phyloP scores from a whole-genome alignment of 139 green algal species.

The Ettlia oleoabundans region DNA sequence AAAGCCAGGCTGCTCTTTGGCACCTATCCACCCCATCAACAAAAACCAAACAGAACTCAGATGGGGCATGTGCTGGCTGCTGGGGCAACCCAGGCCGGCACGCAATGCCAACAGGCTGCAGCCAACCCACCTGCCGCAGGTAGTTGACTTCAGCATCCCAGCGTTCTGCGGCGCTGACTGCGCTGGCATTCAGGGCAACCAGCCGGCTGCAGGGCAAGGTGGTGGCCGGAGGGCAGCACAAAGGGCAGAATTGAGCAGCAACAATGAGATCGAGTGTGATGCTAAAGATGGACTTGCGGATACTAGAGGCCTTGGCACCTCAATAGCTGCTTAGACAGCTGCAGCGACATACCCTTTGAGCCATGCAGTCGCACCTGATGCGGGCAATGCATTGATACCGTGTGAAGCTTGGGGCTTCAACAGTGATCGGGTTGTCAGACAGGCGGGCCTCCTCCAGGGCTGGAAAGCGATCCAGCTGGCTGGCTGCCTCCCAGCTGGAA shows the following conservation, averaged over 20 bases:
- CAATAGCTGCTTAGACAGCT: no score
- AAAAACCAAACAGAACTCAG: no score
- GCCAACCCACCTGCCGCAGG: conserved; percentile 48
- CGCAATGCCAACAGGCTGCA: no score
- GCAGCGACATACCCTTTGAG: no score
- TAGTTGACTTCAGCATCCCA: conserved; percentile 83
- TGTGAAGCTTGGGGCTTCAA: background rate
- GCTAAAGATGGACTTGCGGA: no score
- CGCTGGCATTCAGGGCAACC: conserved; percentile 75
- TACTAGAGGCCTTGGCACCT: no score
- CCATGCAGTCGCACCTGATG: no score
- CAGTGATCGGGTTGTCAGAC: conserved; percentile 72
- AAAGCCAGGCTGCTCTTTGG: no score
- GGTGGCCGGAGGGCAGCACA: background rate
- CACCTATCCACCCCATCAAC: no score
- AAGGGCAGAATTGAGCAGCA: background rate
- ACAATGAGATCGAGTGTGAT: no score
- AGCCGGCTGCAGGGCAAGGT: conserved; percentile 36
- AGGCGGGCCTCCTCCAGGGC: conserved; percentile 69
- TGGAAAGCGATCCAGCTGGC: conserved; percentile 69
- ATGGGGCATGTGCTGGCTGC: no score
- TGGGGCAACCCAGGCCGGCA: no score
- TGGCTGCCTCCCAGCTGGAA: conserved; percentile 63
- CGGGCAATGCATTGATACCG: conserved; percentile 33
- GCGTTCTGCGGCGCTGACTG: conserved; percentile 68